Evolutionary conservation across 495 filamentous ascomycete genomes (phyloP), one percentile per base, ranked within the genome.

Genomic region (Lasiosphaeria ovina): DNA sequence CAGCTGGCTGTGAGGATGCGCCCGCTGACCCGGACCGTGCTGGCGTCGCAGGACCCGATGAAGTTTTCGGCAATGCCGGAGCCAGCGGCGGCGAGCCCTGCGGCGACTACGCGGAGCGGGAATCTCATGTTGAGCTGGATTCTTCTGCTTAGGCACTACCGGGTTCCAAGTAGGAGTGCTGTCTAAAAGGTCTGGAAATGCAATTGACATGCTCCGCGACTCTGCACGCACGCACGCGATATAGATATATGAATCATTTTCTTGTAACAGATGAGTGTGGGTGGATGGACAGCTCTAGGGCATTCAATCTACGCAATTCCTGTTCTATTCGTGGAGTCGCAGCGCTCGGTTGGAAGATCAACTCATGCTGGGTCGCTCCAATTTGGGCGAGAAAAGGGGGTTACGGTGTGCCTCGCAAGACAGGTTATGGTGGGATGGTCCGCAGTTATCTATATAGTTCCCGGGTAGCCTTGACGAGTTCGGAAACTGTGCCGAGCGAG

Each of bases 1-100:
- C 67, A 69, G 51, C 58, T 67, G 14, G 67, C 65, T 6, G 57
- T 62, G 11, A 69, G 60, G 9, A 56, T 63, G 52, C 51, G 59
- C n/a, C 65, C 65, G n/a, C 14, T 58, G 54, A 69, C 48, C 16
- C 63, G 61, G 62, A 69, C 52, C 14, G 65, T 58, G 33, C 35
- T 49, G 51, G 45, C 48, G 12, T 61, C 51, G 62, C 67, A 69
- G n/a, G 65, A 60, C 5, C 16, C 40, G 55, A 51, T 34, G 32
- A 69, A 69, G 52, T 65, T 60, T 16, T 55, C 61, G 14, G 62
- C 59, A 40, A 47, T n/a, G 8, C 12, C 44, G 12, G 44, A n/a
- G 12, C 5, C 11, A 5, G 16, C 5, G 12, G 12, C 11, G 44
- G 44, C 44, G 16, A 47, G 44, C 5, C 44, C 12, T 9, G 44